Evolutionary conservation across 2,329 filamentous ascomycete genomes (phyloP).

Genomic region (Falciphora oryzae): DNA sequence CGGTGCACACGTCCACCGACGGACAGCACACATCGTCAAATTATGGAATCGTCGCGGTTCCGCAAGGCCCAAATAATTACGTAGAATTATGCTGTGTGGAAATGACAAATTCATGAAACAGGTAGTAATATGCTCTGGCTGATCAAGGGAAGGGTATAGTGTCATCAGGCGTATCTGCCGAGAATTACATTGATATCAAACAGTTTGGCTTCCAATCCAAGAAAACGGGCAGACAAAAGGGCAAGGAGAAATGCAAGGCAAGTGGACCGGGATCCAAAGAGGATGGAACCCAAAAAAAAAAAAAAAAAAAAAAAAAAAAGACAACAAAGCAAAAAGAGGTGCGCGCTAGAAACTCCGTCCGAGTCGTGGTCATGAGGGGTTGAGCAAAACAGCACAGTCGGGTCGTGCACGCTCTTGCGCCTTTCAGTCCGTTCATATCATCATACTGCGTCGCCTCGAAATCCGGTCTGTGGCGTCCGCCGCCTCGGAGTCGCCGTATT

Average conservation of each 20-base stretch:
- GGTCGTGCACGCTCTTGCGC: neutral
- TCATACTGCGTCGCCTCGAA: slow-evolving; percentile 52
- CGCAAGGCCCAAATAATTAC: neutral
- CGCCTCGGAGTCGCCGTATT: slow-evolving; percentile 4
- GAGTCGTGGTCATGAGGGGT: neutral
- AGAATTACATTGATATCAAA: slow-evolving; percentile 5
- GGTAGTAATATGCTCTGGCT: neutral
- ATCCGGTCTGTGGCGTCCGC: slow-evolving; percentile 26
- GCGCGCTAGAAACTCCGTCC: slow-evolving; percentile 1
- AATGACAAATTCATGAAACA: neutral
- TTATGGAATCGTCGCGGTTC: neutral
- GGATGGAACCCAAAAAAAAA: neutral
- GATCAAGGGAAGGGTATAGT: neutral
- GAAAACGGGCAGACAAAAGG: neutral
- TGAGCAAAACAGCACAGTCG: neutral
- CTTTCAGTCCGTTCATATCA: slow-evolving; percentile 39
- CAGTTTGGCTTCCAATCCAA: neutral
- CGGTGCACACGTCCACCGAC: neutral
- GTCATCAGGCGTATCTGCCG: slow-evolving; percentile 2
- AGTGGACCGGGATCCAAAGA: neutral
- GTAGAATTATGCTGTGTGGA: neutral
- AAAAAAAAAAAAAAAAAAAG: slow-evolving; percentile 9
- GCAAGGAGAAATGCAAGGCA: neutral
- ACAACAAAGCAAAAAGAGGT: slow-evolving; percentile 13
- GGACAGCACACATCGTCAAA: neutral